Percentiles rank a stretch among this genome's conserved stretches.
Conservation (phyloP, 2,329 filamentous ascomycete species). For the Fonsecaea pedrosoi region DNA sequence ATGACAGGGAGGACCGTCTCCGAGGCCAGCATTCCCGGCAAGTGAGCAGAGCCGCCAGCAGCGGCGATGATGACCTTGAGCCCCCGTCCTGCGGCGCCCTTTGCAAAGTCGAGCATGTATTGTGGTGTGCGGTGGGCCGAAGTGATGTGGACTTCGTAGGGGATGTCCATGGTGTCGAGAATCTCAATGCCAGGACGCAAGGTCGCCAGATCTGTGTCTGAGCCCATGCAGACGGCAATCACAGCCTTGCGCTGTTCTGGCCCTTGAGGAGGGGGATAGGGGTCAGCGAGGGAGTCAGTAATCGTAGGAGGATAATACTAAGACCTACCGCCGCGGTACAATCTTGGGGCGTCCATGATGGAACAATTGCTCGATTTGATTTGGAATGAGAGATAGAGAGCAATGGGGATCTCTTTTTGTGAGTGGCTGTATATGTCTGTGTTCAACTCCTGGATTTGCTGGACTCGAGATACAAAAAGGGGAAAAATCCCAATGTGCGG, state of each 20-base stretch:
- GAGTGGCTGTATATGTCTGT: too few species aligned
- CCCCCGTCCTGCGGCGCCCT: conserved; percentile 63
- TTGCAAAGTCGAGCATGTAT: conserved; percentile 69
- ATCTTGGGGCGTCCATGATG: not conserved
- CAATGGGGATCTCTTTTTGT: too few species aligned
- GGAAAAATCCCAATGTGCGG: not conserved
- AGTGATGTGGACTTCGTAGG: conserved; percentile 45
- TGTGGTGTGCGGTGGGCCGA: conserved; percentile 68
- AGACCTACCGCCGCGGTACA: not conserved
- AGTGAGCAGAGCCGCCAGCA: conserved; percentile 70
- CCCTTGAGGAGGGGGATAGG: not conserved
- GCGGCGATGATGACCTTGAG: conserved; percentile 73
- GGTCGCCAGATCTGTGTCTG: conserved; percentile 48
- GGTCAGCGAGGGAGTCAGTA: too few species aligned
- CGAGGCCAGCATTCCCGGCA: conserved; percentile 73
- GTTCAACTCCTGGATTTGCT: not conserved
- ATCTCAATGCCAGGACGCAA: conserved; percentile 44
- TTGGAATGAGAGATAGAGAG: too few species aligned
- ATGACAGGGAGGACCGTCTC: conserved; percentile 73
- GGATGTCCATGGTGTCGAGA: conserved; percentile 43
- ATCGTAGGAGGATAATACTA: too few species aligned
- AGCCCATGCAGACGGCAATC: conserved; percentile 58
- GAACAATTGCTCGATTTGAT: too few species aligned
- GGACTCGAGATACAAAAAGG: not conserved
- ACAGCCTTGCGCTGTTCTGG: conserved; percentile 26